Evolutionary conservation across 768 basidiomycete species (phyloP).

Genomic region (Phylloporus arenicola): DNA sequence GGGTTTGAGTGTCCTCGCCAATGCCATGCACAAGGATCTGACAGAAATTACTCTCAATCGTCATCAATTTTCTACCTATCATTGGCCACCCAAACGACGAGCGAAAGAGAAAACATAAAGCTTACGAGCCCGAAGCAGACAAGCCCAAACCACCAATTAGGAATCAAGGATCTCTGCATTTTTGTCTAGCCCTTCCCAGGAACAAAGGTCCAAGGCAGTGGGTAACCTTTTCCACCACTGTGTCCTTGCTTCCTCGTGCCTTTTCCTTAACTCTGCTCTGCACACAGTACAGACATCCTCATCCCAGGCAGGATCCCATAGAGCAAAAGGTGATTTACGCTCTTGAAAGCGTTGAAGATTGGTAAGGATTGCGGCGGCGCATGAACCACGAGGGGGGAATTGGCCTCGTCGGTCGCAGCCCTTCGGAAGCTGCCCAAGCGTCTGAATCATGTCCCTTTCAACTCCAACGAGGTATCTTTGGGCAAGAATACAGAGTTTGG

Average conservation of each 20-base stretch:
- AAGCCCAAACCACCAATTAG: neutral
- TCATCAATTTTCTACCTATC: no score
- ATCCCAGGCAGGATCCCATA: slow-evolving; percentile 3
- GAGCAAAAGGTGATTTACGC: neutral
- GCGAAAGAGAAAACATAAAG: neutral
- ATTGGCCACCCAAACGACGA: no score
- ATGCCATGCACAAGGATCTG: no score
- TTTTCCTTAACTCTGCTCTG: neutral
- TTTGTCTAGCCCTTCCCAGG: slow-evolving; percentile 8
- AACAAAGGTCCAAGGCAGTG: neutral
- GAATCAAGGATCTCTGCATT: neutral
- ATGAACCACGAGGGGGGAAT: neutral
- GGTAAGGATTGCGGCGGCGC: neutral
- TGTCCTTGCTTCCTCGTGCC: neutral
- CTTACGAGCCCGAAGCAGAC: neutral
- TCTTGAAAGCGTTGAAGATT: neutral
- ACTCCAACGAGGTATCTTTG: neutral
- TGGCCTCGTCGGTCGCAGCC: neutral
- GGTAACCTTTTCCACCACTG: slow-evolving; percentile 2
- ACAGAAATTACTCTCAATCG: no score
- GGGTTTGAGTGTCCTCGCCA: no score
- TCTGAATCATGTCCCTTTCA: neutral
- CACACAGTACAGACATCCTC: neutral
- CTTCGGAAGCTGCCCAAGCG: neutral
- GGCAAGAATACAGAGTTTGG: slow-evolving; percentile 1